phyloP scores from a whole-genome alignment of 257 asterid genomes.

The Marsdenia floribunda region DNA sequence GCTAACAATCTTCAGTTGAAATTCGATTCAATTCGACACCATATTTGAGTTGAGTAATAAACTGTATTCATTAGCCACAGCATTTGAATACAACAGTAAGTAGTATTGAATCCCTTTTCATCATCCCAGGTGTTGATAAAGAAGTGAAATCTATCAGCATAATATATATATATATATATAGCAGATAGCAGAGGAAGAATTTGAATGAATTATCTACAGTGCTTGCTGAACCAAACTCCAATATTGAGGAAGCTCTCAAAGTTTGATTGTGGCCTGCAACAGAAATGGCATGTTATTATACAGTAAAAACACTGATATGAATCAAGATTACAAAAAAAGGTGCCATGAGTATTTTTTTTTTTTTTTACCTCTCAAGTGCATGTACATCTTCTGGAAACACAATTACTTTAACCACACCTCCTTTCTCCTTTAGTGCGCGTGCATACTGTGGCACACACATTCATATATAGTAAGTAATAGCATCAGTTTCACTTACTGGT shows the following conservation, averaged over 20 bases:
- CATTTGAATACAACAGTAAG: background rate
- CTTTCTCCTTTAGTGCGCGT: slow-evolving; percentile 69
- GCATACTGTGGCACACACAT: slow-evolving; percentile 39
- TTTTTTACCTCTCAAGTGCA: slow-evolving; percentile 59
- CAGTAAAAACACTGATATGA: background rate
- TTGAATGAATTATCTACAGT: slow-evolving; percentile 39
- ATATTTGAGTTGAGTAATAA: background rate
- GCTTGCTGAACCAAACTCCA: slow-evolving; percentile 82
- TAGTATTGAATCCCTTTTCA: background rate
- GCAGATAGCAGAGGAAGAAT: background rate
- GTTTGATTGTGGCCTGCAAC: slow-evolving; percentile 78
- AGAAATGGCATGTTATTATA: background rate
- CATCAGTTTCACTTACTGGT: background rate
- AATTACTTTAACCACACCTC: slow-evolving; percentile 57
- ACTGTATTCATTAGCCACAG: background rate
- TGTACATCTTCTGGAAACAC: slow-evolving; percentile 67
- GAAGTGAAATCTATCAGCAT: background rate
- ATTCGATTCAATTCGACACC: too few species aligned
- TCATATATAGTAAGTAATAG: too few species aligned
- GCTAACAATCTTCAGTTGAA: too few species aligned
- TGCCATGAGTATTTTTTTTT: background rate
- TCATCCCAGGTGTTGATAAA: background rate
- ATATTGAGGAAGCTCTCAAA: slow-evolving; percentile 81
- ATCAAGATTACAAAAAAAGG: background rate
- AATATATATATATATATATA: too few species aligned